These are phyloP conservation scores for Cladosporium austrohemisphaericum DNA, from an alignment of 2,329 filamentous ascomycete genomes.

Conservation along the genomic window DNA sequence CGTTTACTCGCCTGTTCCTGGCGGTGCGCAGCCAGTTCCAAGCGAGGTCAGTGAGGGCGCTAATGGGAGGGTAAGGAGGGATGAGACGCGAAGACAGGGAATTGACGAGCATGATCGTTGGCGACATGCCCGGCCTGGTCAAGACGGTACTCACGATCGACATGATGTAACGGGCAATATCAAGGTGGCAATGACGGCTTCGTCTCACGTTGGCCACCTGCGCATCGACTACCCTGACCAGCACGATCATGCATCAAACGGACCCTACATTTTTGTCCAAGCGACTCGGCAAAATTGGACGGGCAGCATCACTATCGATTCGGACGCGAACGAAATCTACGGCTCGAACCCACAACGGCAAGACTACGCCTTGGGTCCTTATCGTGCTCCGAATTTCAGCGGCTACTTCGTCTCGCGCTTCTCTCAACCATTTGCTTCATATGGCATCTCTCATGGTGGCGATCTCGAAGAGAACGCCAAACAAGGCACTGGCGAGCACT, in stretches of 20 bases:
- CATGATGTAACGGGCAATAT: slow-evolving; percentile 16
- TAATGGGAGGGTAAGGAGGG: slow-evolving; percentile 38
- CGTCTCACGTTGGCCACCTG: slow-evolving; percentile 42
- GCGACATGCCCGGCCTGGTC: neutral
- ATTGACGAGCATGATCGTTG: no score
- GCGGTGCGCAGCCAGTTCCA: slow-evolving; percentile 39
- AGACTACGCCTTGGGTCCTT: slow-evolving; percentile 45
- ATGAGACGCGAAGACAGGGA: slow-evolving; percentile 3
- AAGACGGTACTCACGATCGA: neutral
- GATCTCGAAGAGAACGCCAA: slow-evolving; percentile 23
- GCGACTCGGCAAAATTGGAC: slow-evolving; percentile 47
- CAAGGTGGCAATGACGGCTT: slow-evolving; percentile 40
- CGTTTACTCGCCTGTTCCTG: slow-evolving; percentile 38
- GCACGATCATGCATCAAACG: neutral
- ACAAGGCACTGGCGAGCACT: slow-evolving; percentile 34
- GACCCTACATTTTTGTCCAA: slow-evolving; percentile 44
- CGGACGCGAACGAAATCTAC: slow-evolving; percentile 36
- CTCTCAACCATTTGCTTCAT: slow-evolving; percentile 40
- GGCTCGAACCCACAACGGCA: slow-evolving; percentile 47
- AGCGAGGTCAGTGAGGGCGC: slow-evolving; percentile 38
- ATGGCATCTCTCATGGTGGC: slow-evolving; percentile 36
- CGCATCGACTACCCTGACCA: slow-evolving; percentile 38
- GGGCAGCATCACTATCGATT: slow-evolving; percentile 40
- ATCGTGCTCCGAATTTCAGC: slow-evolving; percentile 40
- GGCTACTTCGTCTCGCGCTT: slow-evolving; percentile 49